Evolutionary conservation across 257 asterid species (phyloP), one percentile per base, ranked within the genome.

Genomic region (Knoxia roxburghii): DNA sequence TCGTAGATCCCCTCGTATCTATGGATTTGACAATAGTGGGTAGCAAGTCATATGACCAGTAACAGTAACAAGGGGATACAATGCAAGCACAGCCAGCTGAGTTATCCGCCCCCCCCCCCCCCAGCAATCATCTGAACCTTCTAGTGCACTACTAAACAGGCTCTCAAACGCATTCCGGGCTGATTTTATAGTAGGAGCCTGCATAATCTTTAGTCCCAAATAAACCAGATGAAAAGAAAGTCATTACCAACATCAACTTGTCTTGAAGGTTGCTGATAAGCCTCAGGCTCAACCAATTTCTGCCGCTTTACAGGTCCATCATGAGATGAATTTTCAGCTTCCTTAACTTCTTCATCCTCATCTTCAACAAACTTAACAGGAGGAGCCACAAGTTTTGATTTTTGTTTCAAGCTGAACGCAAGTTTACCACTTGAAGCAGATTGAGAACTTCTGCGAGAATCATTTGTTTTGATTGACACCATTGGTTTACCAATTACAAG

Each of bases 321-420:
- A 70, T 73, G 89, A 18, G 88, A 86, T 55, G 81, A 72, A 75
- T 79, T 87, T 49, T 83, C 90, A 76, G 70, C 82, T 64, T 82
- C 93, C 68, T 70, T 81, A 75, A 73, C 87, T 76, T 83, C 85
- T 65, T 82, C 95, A 67, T 86, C 95, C 75, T 84, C 95, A 68
- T 88, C 96, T 70, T 87, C 96, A 59, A 77, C 90, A 67, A 91
- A 79, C 80, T 81, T 91, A 61, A 91, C 87, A 68, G 88, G 73
- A 27, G 95, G 91, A 23, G 90, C 73, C 51, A 74, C 78, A 53
- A 89, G 88, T 80, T 86, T 91, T 33, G 96, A 84, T 70, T 87
- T 91, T 69, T 84, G 96, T 75, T 91, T 91, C 86, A 91, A 74
- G 83, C 98, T 89, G 80, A 89, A 91, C 20, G 96, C 98, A 57